Percentiles rank a stretch among this genome's conserved stretches.
Conservation (phyloP, 2,329 filamentous ascomycete species). For the Ceratocystis cacaofunesta region DNA sequence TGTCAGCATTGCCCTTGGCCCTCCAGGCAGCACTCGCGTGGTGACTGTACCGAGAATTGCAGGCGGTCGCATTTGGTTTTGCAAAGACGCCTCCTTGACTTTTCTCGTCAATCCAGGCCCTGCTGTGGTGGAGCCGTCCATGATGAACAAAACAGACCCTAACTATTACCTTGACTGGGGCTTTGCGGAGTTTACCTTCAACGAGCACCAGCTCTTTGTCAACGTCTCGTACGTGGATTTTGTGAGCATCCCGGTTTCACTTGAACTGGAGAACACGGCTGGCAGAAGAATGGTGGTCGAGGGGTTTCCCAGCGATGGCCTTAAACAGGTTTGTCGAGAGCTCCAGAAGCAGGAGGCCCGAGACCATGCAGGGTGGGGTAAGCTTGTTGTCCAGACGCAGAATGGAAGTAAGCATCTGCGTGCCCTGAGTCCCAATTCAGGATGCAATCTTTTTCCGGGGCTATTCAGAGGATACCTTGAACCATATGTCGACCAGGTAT, state of each 20-base stretch:
- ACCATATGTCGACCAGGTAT: constrained; percentile 36
- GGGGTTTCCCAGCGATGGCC: constrained; percentile 34
- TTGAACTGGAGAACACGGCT: constrained; percentile 34
- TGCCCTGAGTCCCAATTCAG: constrained; percentile 39
- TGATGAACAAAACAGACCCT: constrained; percentile 48
- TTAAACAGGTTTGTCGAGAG: constrained; percentile 31
- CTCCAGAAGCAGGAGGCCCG: constrained; percentile 31
- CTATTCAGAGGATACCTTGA: constrained; percentile 38
- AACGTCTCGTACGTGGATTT: constrained; percentile 69
- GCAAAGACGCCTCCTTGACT: constrained; percentile 41
- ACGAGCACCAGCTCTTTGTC: constrained; percentile 44
- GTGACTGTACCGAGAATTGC: constrained; percentile 55
- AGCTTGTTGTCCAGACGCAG: constrained; percentile 32
- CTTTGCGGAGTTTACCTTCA: constrained; percentile 57
- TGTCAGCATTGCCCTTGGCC: constrained; percentile 48
- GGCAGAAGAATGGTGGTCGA: constrained; percentile 32
- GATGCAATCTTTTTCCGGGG: constrained; percentile 28
- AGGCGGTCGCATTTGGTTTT: constrained; percentile 60
- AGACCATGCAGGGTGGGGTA: constrained; percentile 38
- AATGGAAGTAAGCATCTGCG: constrained; percentile 30
- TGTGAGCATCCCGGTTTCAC: constrained; percentile 47
- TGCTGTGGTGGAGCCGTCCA: constrained; percentile 58
- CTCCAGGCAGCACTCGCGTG: constrained; percentile 41
- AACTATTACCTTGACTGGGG: constrained; percentile 50
- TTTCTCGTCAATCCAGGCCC: constrained; percentile 60